Conservation (phyloP, 2,329 filamentous ascomycete species). For the Chalaropsis ovoidea region DNA sequence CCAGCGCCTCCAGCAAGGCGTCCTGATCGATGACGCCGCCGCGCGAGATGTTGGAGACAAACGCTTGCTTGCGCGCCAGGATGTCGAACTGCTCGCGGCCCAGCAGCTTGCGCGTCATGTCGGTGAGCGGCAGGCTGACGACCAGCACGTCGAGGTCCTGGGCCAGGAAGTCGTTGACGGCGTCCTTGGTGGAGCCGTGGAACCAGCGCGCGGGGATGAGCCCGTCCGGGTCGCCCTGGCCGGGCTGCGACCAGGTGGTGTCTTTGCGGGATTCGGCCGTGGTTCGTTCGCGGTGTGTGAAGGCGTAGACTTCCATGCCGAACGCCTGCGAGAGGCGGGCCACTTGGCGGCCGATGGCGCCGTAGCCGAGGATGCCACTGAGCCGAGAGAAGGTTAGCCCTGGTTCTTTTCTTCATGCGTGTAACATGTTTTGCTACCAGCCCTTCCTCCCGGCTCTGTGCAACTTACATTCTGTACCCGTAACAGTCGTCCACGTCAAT, state of each 20-base stretch:
- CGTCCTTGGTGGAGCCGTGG: slow-evolving; percentile 36
- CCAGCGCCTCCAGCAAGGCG: slow-evolving; percentile 53
- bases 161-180: slow-evolving; percentile 42
- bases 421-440: not conserved
- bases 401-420: not conserved
- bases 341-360: slow-evolving; percentile 44
- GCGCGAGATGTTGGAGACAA: slow-evolving; percentile 61
- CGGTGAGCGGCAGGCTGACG: slow-evolving; percentile 43
- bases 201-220: slow-evolving; percentile 44
- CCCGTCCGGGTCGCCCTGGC: slow-evolving; percentile 48
- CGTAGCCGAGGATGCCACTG: slow-evolving; percentile 46
- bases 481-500: slow-evolving; percentile 37
- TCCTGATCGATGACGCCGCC: slow-evolving; percentile 43
- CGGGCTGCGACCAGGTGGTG: slow-evolving; percentile 55
- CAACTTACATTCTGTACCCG: slow-evolving; percentile 40
- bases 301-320: slow-evolving; percentile 64
- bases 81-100: slow-evolving; percentile 41
- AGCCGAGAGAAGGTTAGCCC: not conserved
- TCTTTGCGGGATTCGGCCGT: slow-evolving; percentile 57
- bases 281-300: slow-evolving; percentile 58
- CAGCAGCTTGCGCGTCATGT: slow-evolving; percentile 42
- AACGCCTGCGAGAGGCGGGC: slow-evolving; percentile 51
- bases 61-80: slow-evolving; percentile 41
- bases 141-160: slow-evolving; percentile 45
- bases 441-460: not conserved